Conservation (phyloP, 352 stramenopile genomes). For the Phytophthora citricola region DNA sequence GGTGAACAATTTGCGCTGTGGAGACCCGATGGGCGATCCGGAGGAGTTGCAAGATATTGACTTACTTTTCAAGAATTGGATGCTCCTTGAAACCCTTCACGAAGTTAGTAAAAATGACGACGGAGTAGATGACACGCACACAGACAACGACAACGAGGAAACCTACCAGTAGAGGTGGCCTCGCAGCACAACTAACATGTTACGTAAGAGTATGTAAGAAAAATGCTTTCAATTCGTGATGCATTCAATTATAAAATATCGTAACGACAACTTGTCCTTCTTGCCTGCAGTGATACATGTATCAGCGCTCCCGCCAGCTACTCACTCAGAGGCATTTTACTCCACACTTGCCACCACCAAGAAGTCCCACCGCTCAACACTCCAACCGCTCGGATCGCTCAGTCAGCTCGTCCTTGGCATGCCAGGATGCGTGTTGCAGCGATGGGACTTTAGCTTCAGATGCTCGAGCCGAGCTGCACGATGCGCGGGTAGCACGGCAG, state of each 20-base stretch:
- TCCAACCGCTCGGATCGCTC: constrained; percentile 34
- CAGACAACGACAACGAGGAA: no score
- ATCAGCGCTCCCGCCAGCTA: not conserved
- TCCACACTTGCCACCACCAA: constrained; percentile 30
- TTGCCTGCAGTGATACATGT: not conserved
- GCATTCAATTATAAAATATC: constrained; percentile 40
- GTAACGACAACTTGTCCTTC: constrained; percentile 21
- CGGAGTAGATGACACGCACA: not conserved
- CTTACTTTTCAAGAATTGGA: constrained; percentile 53
- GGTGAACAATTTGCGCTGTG: constrained; percentile 51
- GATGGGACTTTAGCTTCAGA: constrained; percentile 65
- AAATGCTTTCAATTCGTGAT: constrained; percentile 10
- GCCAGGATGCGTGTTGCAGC: constrained; percentile 33
- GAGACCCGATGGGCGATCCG: constrained; percentile 16
- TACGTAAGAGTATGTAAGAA: no score
- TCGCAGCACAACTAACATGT: no score
- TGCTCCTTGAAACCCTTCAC: constrained; percentile 49
- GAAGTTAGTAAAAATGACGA: constrained; percentile 22
- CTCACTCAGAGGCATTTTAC: not conserved
- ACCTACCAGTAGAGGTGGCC: no score
- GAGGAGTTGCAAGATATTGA: constrained; percentile 44
- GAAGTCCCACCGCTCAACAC: constrained; percentile 41
- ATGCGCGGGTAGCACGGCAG: constrained; percentile 86
- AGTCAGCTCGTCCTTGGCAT: constrained; percentile 32
- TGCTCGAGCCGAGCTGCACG: constrained; percentile 69